Percentiles rank a stretch among this genome's conserved stretches.
These are phyloP conservation scores for Epichloe typhina DNA, from an alignment of 2,329 filamentous ascomycete species.

Conservation along the genomic window DNA sequence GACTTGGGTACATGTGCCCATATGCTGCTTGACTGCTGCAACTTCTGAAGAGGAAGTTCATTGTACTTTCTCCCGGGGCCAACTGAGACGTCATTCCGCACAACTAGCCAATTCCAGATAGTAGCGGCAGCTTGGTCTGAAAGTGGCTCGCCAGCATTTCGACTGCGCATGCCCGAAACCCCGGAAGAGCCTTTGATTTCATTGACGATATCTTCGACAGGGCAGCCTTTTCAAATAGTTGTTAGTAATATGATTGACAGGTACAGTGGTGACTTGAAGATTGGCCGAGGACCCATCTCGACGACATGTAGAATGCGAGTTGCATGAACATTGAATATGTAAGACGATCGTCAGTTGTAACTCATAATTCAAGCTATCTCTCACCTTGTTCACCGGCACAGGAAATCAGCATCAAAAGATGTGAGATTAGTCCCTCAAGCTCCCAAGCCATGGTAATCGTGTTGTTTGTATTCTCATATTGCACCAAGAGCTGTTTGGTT, in stretches of 20 bases:
- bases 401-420: slow-evolving; percentile 23
- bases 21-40: slow-evolving; percentile 9
- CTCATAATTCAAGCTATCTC: slow-evolving; percentile 7
- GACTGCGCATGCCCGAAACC: slow-evolving; percentile 7
- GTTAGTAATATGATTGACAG: neutral
- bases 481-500: neutral
- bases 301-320: neutral
- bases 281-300: neutral
- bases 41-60: slow-evolving; percentile 24
- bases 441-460: slow-evolving; percentile 21
- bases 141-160: slow-evolving; percentile 6
- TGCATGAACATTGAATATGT: neutral
- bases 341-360: neutral
- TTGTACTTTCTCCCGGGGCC: slow-evolving; percentile 20
- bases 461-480: slow-evolving; percentile 14
- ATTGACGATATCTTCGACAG: slow-evolving; percentile 18
- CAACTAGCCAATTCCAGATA: slow-evolving; percentile 25
- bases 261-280: neutral
- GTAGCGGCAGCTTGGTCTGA: slow-evolving; percentile 17
- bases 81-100: slow-evolving; percentile 23
- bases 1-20: neutral
- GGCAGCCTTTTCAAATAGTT: slow-evolving; percentile 15
- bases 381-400: slow-evolving; percentile 26
- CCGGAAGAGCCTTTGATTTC: slow-evolving; percentile 17
- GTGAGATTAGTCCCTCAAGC: slow-evolving; percentile 25